Base-by-base conservation (phyloP, 208 protist species). In the Tritrichomonas foetus region DNA sequence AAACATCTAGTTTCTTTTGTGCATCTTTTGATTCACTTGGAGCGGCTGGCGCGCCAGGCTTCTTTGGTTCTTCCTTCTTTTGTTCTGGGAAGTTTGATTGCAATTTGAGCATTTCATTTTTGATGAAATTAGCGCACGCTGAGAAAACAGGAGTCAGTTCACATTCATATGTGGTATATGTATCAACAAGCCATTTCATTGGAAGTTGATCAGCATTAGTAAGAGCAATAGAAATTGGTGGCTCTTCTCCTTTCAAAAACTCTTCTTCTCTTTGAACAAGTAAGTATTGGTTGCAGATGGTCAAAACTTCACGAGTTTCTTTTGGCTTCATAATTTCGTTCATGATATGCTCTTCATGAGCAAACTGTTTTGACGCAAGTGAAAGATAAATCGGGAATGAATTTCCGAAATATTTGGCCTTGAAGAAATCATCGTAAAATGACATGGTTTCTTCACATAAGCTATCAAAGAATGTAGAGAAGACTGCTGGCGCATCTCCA, bases 151-250 rank as follows among this genome's bases (percentile, higher is more conserved):
- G 9, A 0, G 49, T 30, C 5, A 50, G 13, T 13, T 30, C 33
- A 2, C 8, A 14, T 20, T 53, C 16, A 27, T 53, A 82, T 53
- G 16, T 11, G 8, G 20, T n/a, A 27, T 82, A 82, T 16, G 39
- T 82, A 13, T 82, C 74, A 82, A 82, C 41, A 8, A 82, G 41
- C 74, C 74, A 82, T 53, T 82, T 82, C 33, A 82, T 41, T 50
- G 33, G 33, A 22, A 20, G 0, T 13, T 13, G 16, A 53, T 82
- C 33, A 50, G 22, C 27, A 13, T 0, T 0, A 11, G 41, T 30
- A 9, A 82, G 11, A 53, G 74, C 36, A 30, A 0, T 13, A 25
- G 13, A 53, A 53, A 82, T 82, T 53, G 33, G 33, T n/a, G 74
- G 74, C 30, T 82, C 33, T 22, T 13, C 74, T 22, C 41, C 74